Evolutionary conservation across 2,329 filamentous ascomycete species (phyloP).

Genomic region (Cadophora luteo-olivacea): DNA sequence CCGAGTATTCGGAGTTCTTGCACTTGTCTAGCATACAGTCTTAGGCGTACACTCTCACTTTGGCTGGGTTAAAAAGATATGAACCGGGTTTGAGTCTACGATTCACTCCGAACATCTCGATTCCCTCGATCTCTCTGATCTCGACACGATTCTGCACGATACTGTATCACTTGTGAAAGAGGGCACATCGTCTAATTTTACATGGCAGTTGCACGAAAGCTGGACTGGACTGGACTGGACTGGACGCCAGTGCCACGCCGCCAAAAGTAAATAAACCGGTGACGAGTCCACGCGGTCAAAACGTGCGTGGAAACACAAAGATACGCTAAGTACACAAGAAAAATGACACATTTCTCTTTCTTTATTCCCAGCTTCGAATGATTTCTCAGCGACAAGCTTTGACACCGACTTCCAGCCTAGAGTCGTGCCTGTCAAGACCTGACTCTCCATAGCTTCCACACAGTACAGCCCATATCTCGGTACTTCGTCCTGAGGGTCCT

Average conservation of each 20-base stretch:
- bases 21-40: neutral
- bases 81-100: neutral
- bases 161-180: neutral
- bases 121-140: neutral
- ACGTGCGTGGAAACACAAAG: constrained; percentile 9
- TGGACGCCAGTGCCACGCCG: too few species aligned
- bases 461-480: too few species aligned
- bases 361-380: too few species aligned
- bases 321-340: neutral
- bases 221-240: too few species aligned
- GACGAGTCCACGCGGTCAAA: neutral
- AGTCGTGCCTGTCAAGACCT: too few species aligned
- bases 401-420: too few species aligned
- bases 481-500: too few species aligned
- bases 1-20: constrained; percentile 1
- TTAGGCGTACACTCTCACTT: neutral
- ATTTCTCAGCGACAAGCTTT: neutral
- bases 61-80: neutral
- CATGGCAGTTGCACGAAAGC: too few species aligned
- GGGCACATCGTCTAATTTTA: neutral
- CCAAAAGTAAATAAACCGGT: neutral
- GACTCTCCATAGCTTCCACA: neutral
- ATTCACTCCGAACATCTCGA: neutral
- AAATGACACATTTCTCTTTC: too few species aligned
- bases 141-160: neutral